Conservation (phyloP, 2,329 filamentous ascomycete genomes). For the Chrysoporthe puriensis region DNA sequence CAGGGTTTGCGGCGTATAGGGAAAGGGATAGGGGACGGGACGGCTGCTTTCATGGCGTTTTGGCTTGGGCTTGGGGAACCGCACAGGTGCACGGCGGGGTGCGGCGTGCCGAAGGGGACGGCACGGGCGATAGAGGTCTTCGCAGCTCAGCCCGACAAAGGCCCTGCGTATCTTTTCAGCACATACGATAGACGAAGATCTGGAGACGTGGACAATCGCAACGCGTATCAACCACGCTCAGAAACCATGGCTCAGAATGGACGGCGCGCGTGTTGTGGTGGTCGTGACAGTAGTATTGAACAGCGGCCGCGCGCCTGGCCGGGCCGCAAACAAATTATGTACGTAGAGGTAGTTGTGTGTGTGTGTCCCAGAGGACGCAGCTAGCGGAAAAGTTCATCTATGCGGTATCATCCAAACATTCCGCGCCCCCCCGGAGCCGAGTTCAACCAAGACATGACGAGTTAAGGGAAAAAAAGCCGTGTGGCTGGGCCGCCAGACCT, state of each 20-base stretch:
- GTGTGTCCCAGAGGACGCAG: background rate
- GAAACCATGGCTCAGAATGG: too few species aligned
- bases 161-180: too few species aligned
- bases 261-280: too few species aligned
- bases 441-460: background rate
- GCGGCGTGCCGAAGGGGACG: too few species aligned
- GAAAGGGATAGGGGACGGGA: background rate
- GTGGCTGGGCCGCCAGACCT: conserved; percentile 5
- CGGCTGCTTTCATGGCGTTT: background rate
- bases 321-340: conserved; percentile 16
- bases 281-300: background rate
- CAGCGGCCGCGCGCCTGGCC: background rate
- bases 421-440: background rate
- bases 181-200: too few species aligned
- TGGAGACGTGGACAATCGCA: too few species aligned
- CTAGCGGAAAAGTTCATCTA: conserved; percentile 10
- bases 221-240: too few species aligned
- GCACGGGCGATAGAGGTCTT: too few species aligned
- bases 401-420: conserved; percentile 16
- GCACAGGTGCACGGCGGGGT: background rate
- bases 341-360: background rate
- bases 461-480: background rate
- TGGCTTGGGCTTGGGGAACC: background rate
- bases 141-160: background rate
- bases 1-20: background rate